These are phyloP conservation scores for Neurospora sp. DNA, from an alignment of 495 filamentous ascomycete genomes.

Conservation along the genomic window DNA sequence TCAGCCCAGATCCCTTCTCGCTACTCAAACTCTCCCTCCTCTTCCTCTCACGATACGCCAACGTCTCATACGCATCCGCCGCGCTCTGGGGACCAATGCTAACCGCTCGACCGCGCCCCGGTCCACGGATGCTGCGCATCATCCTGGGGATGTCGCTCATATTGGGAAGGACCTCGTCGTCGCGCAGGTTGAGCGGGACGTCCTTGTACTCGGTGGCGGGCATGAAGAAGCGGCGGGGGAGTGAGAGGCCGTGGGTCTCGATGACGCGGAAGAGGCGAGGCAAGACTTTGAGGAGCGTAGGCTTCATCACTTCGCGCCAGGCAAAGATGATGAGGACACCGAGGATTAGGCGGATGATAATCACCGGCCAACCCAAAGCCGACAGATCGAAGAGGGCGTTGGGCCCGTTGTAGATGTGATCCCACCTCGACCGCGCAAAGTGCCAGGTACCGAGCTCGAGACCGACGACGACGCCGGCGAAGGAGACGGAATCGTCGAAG, in stretches of 20 bases:
- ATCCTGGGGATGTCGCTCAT: slow-evolving; percentile 75
- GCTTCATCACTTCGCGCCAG: slow-evolving; percentile 85
- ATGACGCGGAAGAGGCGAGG: slow-evolving; percentile 83
- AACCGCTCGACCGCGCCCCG: slow-evolving; percentile 64
- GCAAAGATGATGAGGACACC: slow-evolving; percentile 77
- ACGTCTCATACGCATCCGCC: slow-evolving; percentile 89
- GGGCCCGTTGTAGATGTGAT: slow-evolving; percentile 41
- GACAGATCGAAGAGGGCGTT: slow-evolving; percentile 47
- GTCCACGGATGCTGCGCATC: slow-evolving; percentile 69
- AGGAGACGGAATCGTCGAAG: slow-evolving; percentile 93
- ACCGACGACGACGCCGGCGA: slow-evolving; percentile 80
- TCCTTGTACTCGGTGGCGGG: slow-evolving; percentile 82
- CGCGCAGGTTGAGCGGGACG: slow-evolving; percentile 64
- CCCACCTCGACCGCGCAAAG: slow-evolving; percentile 50
- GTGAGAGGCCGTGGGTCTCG: slow-evolving; percentile 62
- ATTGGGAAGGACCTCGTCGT: slow-evolving; percentile 79
- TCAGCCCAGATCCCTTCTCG: slow-evolving; percentile 8
- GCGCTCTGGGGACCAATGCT: slow-evolving; percentile 91
- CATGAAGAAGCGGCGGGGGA: slow-evolving; percentile 83
- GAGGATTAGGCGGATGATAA: slow-evolving; percentile 55
- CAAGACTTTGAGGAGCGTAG: slow-evolving; percentile 60
- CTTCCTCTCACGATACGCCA: slow-evolving; percentile 81
- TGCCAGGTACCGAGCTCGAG: slow-evolving; percentile 74
- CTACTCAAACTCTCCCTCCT: slow-evolving; percentile 59
- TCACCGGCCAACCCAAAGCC: slow-evolving; percentile 46